phyloP scores from a whole-genome alignment of 192 early-diverging fungal species.

The Chytriomyces sp. region DNA sequence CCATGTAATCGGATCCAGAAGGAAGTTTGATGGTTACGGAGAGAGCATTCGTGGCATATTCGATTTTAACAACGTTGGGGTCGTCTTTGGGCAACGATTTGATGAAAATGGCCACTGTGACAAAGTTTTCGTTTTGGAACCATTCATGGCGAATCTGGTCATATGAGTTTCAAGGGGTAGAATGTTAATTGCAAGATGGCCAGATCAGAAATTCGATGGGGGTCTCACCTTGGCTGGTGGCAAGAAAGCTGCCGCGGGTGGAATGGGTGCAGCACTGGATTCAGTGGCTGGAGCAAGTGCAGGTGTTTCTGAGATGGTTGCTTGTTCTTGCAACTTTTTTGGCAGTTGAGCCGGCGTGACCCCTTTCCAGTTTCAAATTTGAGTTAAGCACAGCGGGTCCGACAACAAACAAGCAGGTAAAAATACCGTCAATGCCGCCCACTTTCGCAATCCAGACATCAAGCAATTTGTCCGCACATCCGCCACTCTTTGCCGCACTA shows the following conservation, averaged over 20 bases:
- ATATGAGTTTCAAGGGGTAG: background rate
- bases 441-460: conserved; percentile 32
- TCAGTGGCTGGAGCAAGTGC: background rate
- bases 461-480: conserved; percentile 23
- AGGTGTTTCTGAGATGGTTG: background rate
- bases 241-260: conserved; percentile 43
- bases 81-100: conserved; percentile 81
- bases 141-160: conserved; percentile 83
- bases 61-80: conserved; percentile 49
- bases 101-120: conserved; percentile 89
- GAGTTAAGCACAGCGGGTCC: no score
- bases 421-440: conserved; percentile 31
- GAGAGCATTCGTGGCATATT: conserved; percentile 64
- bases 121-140: conserved; percentile 92
- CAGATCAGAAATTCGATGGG: background rate
- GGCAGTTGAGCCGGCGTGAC: no score
- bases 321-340: background rate
- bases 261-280: conserved; percentile 35
- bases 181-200: conserved; percentile 16
- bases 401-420: background rate
- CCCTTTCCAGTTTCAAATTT: no score
- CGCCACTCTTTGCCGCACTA: conserved; percentile 44
- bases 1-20: conserved; percentile 77
- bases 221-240: conserved; percentile 47
- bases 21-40: conserved; percentile 85